Base-by-base conservation (phyloP, 2,329 filamentous ascomycete genomes). In the Penicillium sp. region DNA sequence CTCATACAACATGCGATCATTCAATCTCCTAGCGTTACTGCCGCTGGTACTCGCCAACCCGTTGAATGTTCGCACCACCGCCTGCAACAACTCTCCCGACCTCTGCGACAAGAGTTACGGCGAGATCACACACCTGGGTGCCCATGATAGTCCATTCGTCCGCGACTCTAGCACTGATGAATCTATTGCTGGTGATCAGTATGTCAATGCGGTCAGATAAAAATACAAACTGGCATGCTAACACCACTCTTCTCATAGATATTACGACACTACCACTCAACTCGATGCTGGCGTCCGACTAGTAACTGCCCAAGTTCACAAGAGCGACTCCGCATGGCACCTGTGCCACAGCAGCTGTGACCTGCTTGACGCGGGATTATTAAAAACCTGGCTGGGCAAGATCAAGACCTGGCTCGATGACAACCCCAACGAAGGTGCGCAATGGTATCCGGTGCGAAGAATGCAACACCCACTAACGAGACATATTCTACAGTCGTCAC, bases 21-120 rank as follows among this genome's bases (percentile, higher is more conserved):
- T 71, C 21, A 57, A 60, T 33, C 26, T 72, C n/a, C 62, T 74
- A 53, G 60, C 69, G 14, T 62, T 73, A 44, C 58, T 74, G 27
- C 67, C 70, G 14, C 58, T 68, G 19, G 66, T 61, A 10, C 63
- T 67, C 13, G 71, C 70, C 47, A 67, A 64, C 44, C 61, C 66
- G 13, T 48, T 72, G 31, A 63, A 55, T 53, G 71, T 63, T 58
- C 77, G 62, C 58, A 55, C 73, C 11, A 75, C 74, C 22, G 85
- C 86, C 31, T 95, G 91, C 83, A 95, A 95, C 77, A 93, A 93
- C 79, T 91, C 89, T 1, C 89, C 90, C 0, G 77, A 81, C 44
- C 83, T 95, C 41, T 95, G 91, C 79, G 79, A 77, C 59, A 85
- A 84, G 61, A 77, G 84, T 19, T 95, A 95, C 78, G 87, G 86